These are phyloP conservation scores for Linnemannia zychae DNA, from an alignment of 192 early-diverging fungal species.

Conservation along the genomic window DNA sequence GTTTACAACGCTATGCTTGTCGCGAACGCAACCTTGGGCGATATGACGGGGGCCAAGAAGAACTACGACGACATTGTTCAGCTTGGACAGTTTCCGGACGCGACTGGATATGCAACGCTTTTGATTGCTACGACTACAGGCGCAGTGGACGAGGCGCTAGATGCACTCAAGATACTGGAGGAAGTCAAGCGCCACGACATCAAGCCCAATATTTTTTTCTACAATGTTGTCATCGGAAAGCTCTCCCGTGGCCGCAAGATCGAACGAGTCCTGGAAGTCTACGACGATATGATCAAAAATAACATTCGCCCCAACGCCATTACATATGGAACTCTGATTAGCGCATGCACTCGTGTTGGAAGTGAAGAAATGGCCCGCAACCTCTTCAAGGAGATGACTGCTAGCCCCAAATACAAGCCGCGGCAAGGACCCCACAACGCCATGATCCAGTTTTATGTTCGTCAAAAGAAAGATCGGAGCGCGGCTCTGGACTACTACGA, in stretches of 20 bases:
- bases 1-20: conserved; percentile 65
- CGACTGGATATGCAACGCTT: conserved; percentile 67
- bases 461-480: conserved; percentile 64
- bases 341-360: conserved; percentile 67
- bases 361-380: conserved; percentile 63
- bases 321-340: conserved; percentile 70
- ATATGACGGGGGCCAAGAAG: conserved; percentile 64
- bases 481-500: conserved; percentile 64
- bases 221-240: conserved; percentile 72
- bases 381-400: conserved; percentile 64
- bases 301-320: conserved; percentile 65
- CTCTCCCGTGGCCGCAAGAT: conserved; percentile 71
- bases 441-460: conserved; percentile 75
- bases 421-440: conserved; percentile 68
- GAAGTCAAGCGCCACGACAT: conserved; percentile 68
- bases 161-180: conserved; percentile 66
- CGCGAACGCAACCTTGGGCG: conserved; percentile 62
- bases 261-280: conserved; percentile 62
- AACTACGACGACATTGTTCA: conserved; percentile 66
- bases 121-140: conserved; percentile 63
- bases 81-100: conserved; percentile 60
- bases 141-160: conserved; percentile 64
- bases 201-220: conserved; percentile 68
- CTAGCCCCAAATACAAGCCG: conserved; percentile 59
- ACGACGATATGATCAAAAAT: conserved; percentile 68